Evolutionary conservation across 1,284 basidiomycete genomes (phyloP).

Genomic region (Naganishia cerealis): DNA sequence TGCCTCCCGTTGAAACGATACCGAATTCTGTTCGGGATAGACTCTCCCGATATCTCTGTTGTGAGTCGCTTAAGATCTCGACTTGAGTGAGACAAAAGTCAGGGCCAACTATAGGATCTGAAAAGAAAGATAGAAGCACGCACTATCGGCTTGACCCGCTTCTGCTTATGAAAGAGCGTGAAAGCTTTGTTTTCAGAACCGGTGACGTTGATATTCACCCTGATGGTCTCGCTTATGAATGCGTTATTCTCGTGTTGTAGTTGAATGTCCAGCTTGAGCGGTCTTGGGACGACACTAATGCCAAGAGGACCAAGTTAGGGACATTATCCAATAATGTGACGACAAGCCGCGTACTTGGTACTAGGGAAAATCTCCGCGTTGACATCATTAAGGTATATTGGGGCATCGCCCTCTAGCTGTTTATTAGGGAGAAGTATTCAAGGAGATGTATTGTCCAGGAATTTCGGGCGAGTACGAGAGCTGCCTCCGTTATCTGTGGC

Average conservation of each 20-base stretch:
- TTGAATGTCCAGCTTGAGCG: conserved; percentile 62
- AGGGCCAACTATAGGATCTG: not conserved
- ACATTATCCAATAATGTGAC: not conserved
- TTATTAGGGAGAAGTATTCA: conserved; percentile 39
- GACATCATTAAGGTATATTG: conserved; percentile 37
- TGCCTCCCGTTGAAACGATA: not conserved
- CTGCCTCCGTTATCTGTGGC: conserved; percentile 39
- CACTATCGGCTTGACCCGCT: conserved; percentile 71
- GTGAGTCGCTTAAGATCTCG: not conserved
- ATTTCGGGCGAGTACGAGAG: conserved; percentile 39
- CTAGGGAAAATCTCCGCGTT: conserved; percentile 18
- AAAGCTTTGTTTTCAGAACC: conserved; percentile 69
- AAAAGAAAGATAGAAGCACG: conserved; percentile 41
- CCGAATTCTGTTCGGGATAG: conserved; percentile 8
- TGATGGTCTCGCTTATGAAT: conserved; percentile 73
- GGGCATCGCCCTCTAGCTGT: conserved; percentile 34
- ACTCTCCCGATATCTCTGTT: not conserved
- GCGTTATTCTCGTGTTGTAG: conserved; percentile 66
- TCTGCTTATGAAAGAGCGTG: conserved; percentile 11
- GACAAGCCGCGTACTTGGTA: not conserved
- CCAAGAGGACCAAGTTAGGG: not conserved
- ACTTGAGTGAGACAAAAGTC: conserved; percentile 1
- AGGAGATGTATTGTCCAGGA: conserved; percentile 44
- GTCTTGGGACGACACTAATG: conserved; percentile 64
- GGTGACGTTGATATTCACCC: conserved; percentile 65